A percentile compares a stretch with the other conserved stretches of the same genome.
Conservation (phyloP, 164 flowering plant species). For the Liriodendron chinense region DNA sequence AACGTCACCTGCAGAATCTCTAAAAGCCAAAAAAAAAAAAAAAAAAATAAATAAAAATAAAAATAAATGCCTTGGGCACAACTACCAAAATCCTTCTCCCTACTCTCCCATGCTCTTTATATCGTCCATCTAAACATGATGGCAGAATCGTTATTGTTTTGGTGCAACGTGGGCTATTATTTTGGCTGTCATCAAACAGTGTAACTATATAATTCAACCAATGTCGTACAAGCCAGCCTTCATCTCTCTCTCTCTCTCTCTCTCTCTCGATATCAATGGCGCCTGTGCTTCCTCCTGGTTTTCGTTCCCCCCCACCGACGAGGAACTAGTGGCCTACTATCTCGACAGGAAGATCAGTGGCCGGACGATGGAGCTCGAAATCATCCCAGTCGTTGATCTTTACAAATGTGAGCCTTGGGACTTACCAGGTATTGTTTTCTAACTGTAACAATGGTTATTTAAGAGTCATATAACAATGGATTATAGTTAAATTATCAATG, state of each 20-base stretch:
- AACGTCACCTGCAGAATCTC: not conserved
- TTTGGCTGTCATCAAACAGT: not conserved
- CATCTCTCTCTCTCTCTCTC: not conserved
- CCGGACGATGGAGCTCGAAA: constrained; percentile 16
- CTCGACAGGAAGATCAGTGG: constrained; percentile 19
- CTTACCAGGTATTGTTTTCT: constrained; percentile 17
- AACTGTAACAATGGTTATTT: not conserved
- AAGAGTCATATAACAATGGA: not conserved
- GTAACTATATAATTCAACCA: not conserved
- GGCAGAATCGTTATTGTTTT: not conserved
- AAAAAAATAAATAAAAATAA: no score
- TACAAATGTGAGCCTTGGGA: constrained; percentile 30
- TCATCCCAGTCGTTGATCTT: constrained; percentile 24
- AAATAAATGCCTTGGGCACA: no score
- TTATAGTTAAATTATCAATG: not conserved
- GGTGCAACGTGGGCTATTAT: not conserved
- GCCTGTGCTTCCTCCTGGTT: constrained; percentile 24
- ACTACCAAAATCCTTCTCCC: not conserved
- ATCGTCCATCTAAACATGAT: not conserved
- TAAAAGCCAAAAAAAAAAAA: not conserved
- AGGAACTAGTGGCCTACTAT: constrained; percentile 22
- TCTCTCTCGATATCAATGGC: constrained; percentile 1
- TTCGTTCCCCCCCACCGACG: constrained; percentile 27
- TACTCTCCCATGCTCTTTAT: not conserved
- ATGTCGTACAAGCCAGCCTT: not conserved